Conservation (phyloP, 2,329 filamentous ascomycete genomes). For the Torrubiella hemipterigena region DNA sequence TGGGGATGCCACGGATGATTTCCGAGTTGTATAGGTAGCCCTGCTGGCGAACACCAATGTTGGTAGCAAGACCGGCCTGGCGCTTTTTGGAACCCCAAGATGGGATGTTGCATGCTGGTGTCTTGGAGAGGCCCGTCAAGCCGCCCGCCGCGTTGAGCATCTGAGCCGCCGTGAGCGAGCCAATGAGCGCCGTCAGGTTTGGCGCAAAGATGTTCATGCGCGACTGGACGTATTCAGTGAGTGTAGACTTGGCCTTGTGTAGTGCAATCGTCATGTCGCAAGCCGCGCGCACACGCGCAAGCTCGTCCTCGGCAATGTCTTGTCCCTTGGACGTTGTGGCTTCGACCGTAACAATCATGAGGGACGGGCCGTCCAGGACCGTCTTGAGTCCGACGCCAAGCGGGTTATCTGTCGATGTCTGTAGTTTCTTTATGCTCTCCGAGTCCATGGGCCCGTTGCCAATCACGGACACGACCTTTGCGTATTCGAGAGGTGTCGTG, state of each 20-base stretch:
- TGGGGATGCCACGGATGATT: conserved; percentile 74
- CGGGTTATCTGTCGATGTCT: conserved; percentile 66
- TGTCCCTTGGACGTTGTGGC: conserved; percentile 80
- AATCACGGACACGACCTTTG: conserved; percentile 86
- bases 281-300: conserved; percentile 61
- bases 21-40: conserved; percentile 89
- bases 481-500: conserved; percentile 86
- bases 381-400: conserved; percentile 64
- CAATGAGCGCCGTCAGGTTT: conserved; percentile 82
- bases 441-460: conserved; percentile 81
- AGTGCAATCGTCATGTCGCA: conserved; percentile 84
- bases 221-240: conserved; percentile 92
- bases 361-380: conserved; percentile 74
- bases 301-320: conserved; percentile 62
- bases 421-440: conserved; percentile 67
- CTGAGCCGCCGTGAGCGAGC: conserved; percentile 86
- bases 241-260: conserved; percentile 71
- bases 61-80: conserved; percentile 77
- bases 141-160: conserved; percentile 93
- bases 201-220: conserved; percentile 95
- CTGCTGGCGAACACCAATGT: conserved; percentile 81
- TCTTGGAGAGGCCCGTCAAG: conserved; percentile 77
- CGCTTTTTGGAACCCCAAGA: conserved; percentile 86
- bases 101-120: conserved; percentile 83
- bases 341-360: conserved; percentile 95